Base-by-base conservation (phyloP, 2,329 filamentous ascomycete genomes). In the Diatrype stigma region DNA sequence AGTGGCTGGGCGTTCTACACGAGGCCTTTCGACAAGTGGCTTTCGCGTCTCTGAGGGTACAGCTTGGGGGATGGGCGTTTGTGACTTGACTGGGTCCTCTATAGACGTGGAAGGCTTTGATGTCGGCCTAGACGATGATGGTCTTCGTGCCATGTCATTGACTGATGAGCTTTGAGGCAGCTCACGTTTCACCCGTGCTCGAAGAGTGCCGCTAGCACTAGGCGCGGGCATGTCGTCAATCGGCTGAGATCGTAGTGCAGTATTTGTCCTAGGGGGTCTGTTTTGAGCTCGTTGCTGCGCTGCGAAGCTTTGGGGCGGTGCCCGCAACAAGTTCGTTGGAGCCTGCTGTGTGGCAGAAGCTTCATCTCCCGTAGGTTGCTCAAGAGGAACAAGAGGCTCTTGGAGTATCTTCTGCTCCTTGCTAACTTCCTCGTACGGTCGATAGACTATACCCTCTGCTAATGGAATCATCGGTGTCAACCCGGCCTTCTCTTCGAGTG, bases 401-500 rank as follows among this genome's bases (percentile, higher is more conserved):
- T 65, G 65, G 45, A 66, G 58, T 14, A 72, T 66, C 22, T 64
- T 69, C 56, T 81, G 77, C 61, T 86, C 83, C 60, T 70, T 75
- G 52, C 80, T 67, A 67, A 81, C 79, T 53, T 84, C 81, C 48
- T 84, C 80, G 54, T 83, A 86, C 1, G 83, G 83, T 21, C 81
- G 73, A 62, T 87, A 87, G 12, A 87, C 82, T 46, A 85, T 72
- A 40, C 80, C 77, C 51, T 83, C 78, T 2, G 78, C 76, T 21
- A 87, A 70, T 2, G 84, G 84, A 51, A 86, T 85, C 56, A 75
- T 72, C 0, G 83, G 84, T 0, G 83, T 86, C 49, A 86, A 69
- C 1, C 82, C 82, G 38, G 80, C 79, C 65, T 86, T 82, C 63
- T 87, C 84, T 66, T 87, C 84, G n/a, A 82, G 76, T 1, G 82